Percentiles rank a stretch among this genome's conserved stretches.
Evolutionary conservation across 176 grass and related monocot genomes (phyloP).

Genomic region (Lolium perenne): DNA sequence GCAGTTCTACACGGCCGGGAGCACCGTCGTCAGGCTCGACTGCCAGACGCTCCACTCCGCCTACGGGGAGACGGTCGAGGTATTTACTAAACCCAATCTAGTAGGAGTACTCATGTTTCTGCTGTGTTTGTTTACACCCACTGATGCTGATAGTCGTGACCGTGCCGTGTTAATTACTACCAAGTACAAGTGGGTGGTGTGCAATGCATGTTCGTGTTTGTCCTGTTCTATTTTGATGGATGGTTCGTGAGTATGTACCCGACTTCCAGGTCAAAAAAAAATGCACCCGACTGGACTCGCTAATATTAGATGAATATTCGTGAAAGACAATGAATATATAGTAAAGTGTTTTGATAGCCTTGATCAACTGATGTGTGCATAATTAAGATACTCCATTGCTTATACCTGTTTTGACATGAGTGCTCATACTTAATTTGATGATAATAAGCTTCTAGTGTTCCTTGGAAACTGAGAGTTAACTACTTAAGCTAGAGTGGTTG

Average conservation of each 20-base stretch:
- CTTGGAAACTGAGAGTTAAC: too few species aligned
- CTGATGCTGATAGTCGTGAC: neutral
- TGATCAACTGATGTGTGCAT: too few species aligned
- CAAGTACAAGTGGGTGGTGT: neutral
- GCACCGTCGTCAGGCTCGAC: conserved; percentile 56
- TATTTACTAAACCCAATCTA: neutral
- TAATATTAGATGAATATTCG: too few species aligned
- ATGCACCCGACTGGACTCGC: too few species aligned
- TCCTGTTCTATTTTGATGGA: neutral
- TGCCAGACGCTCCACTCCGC: conserved; percentile 49
- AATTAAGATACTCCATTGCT: too few species aligned
- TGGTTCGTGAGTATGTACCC: neutral
- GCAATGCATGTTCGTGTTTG: neutral
- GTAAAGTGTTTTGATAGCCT: too few species aligned
- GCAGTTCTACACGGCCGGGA: conserved; percentile 64
- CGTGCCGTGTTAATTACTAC: neutral
- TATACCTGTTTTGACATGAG: too few species aligned
- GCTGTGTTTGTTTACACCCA: neutral
- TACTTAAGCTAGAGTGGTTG: too few species aligned
- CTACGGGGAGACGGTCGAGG: conserved; percentile 51
- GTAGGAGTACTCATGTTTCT: neutral
- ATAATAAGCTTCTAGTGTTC: too few species aligned
- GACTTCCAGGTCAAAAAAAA: too few species aligned
- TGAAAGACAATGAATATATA: too few species aligned
- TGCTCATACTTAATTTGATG: too few species aligned